Evolutionary conservation across 129 eudicot species (phyloP).

Genomic region (Flaveria bidentis): DNA sequence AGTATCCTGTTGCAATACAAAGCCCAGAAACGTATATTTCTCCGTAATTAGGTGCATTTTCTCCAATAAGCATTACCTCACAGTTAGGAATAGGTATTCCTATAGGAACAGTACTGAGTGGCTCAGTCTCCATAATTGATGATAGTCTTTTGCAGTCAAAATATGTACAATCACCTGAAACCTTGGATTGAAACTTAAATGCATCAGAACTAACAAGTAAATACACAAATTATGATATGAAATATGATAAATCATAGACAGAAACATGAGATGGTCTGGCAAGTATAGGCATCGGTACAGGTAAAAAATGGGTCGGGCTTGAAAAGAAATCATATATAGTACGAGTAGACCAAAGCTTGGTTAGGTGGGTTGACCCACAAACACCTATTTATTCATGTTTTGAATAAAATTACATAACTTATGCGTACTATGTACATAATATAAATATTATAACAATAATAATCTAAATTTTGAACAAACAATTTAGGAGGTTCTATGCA

Average conservation of each 20-base stretch:
- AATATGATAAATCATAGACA: neutral
- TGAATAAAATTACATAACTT: neutral
- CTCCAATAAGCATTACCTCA: constrained; percentile 55
- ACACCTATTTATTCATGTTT: neutral
- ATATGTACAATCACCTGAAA: constrained; percentile 95
- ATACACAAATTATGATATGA: constrained; percentile 8
- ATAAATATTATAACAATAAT: neutral
- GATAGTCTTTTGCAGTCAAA: constrained; percentile 81
- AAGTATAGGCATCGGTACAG: constrained; percentile 1
- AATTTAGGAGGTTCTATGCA: neutral
- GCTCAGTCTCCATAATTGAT: constrained; percentile 47
- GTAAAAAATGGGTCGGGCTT: neutral
- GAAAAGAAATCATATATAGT: neutral
- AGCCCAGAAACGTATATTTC: constrained; percentile 74
- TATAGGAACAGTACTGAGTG: constrained; percentile 71
- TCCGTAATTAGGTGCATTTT: constrained; percentile 52
- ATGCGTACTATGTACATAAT: neutral
- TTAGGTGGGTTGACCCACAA: neutral
- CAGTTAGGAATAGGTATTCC: constrained; percentile 77
- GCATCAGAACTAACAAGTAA: constrained; percentile 26
- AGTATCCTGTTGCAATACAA: constrained; percentile 77
- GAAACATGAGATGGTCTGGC: neutral
- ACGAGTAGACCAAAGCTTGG: neutral
- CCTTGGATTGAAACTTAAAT: constrained; percentile 44
- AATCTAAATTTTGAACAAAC: neutral